Evolutionary conservation across 768 basidiomycete species (phyloP).

Genomic region (Lactarius akahatsu): DNA sequence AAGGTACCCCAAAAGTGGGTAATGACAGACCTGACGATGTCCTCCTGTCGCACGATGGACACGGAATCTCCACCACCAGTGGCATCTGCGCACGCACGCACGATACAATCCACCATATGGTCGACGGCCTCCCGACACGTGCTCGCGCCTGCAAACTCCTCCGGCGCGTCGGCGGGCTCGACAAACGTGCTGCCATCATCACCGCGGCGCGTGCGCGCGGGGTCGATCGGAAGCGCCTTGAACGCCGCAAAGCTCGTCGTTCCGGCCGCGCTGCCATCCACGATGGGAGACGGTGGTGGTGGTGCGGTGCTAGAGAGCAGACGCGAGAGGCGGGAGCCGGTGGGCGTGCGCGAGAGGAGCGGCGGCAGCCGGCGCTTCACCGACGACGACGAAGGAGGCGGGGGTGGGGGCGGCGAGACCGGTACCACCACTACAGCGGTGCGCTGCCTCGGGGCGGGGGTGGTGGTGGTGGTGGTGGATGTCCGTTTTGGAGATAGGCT

Average conservation of each 20-base stretch:
- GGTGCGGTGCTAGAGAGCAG: conserved; percentile 42
- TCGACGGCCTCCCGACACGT: conserved; percentile 79
- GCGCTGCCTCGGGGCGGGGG: background rate
- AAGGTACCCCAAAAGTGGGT: conserved; percentile 4
- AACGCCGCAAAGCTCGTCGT: conserved; percentile 66
- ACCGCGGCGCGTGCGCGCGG: conserved; percentile 44
- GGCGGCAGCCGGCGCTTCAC: conserved; percentile 16
- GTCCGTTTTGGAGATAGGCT: background rate
- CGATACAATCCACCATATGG: conserved; percentile 69
- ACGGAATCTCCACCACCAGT: conserved; percentile 42
- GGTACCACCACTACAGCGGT: background rate
- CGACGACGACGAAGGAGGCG: conserved; percentile 5
- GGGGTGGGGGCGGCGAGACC: conserved; percentile 12
- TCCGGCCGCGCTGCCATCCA: conserved; percentile 33
- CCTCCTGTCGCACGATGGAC: conserved; percentile 58
- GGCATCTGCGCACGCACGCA: conserved; percentile 62
- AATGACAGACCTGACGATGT: conserved; percentile 72
- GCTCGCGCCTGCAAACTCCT: conserved; percentile 57
- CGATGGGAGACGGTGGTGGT: conserved; percentile 30
- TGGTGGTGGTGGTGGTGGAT: background rate
- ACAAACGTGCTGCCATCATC: conserved; percentile 46
- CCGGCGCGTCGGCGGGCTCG: conserved; percentile 45
- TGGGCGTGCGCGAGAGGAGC: conserved; percentile 28
- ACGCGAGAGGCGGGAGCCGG: conserved; percentile 33
- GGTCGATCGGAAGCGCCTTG: conserved; percentile 76